phyloP scores from a whole-genome alignment of 2,329 filamentous ascomycete genomes.

The Fusarium buharicum region DNA sequence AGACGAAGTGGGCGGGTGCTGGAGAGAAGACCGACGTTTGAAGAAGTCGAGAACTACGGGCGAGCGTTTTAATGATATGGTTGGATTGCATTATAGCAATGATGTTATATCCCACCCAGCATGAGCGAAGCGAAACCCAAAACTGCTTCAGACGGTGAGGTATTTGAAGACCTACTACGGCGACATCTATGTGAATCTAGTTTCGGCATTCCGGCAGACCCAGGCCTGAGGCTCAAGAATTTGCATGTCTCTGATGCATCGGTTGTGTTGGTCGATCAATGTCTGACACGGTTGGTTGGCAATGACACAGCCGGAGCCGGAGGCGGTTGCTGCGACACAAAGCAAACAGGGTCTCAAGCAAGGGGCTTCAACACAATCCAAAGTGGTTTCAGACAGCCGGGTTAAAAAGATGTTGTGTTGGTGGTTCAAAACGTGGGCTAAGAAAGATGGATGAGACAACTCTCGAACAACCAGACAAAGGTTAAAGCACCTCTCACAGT shows the following conservation, averaged over 20 bases:
- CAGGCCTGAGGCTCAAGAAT: background rate
- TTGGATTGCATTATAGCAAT: conserved; percentile 13
- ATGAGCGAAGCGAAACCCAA: conserved; percentile 6
- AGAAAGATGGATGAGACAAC: background rate
- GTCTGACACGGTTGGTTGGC: conserved; percentile 27
- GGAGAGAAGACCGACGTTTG: conserved; percentile 33
- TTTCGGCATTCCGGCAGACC: conserved; percentile 13
- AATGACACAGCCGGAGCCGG: conserved; percentile 16
- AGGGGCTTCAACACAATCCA: conserved; percentile 19
- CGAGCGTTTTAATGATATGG: background rate
- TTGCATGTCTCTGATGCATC: conserved; percentile 1
- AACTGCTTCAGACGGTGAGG: background rate
- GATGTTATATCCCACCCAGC: background rate
- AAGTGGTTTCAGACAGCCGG: conserved; percentile 29
- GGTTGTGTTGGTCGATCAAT: conserved; percentile 4
- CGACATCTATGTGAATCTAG: conserved; percentile 11
- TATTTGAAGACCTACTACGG: background rate
- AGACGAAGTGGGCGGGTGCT: conserved; percentile 60
- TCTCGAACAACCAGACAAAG: background rate
- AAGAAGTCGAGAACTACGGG: conserved; percentile 16
- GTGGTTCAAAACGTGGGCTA: conserved; percentile 12
- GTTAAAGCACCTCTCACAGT: background rate
- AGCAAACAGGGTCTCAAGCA: conserved; percentile 20
- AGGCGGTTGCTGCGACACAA: conserved; percentile 15
- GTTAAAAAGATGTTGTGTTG: conserved; percentile 7